Base-by-base conservation (phyloP, 2,329 filamentous ascomycete genomes). In the Parastagonospora avenae region DNA sequence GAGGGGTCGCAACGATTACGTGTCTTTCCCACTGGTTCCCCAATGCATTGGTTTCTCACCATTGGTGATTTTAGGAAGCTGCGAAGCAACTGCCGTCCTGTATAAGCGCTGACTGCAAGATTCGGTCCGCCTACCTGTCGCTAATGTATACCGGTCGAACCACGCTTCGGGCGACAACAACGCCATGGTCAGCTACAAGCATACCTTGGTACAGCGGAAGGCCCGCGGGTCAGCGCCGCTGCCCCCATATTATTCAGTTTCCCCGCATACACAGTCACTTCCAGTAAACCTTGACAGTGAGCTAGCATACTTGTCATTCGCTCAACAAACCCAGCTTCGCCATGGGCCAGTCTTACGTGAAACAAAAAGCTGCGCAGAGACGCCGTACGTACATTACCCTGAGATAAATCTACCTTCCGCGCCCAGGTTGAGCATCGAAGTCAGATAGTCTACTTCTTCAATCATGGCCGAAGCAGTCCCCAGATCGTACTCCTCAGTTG, bases 381-480 rank as follows among this genome's bases (percentile, higher is more conserved):
- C 16, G 33, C 11, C 7, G 33, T 12, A n/a, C 14, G 2, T 15
- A 16, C n/a, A 15, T 14, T 36, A 24, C 24, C 37, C 37, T 24
- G 11, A 12, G 8, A 15, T 19, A 24, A 12, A 46, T 47, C 28
- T 32, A 16, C 30, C 28, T 35, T 10, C 3, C 12, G 12, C 24
- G n/a, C 16, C 7, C 19, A 28, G 19, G 19, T 24, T 24, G 19
- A 24, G 5, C 19, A 24, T 24, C 19, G 19, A 24, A 24, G 19
- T 24, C 19, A 24, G 19, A 24, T 24, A 24, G 19, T 24, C 19
- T 24, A 24, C 19, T 24, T 24, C 15, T 43, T 35, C n/a, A 11
- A 41, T 31, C 24, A 67, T 66, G 64, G 48, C 46, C 29, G 44
- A 62, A 27, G 41, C 41, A 14, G 46, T 37, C 19, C 29, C 19